Base-by-base conservation (phyloP, 768 basidiomycete genomes). In the Tricholoma sp. region DNA sequence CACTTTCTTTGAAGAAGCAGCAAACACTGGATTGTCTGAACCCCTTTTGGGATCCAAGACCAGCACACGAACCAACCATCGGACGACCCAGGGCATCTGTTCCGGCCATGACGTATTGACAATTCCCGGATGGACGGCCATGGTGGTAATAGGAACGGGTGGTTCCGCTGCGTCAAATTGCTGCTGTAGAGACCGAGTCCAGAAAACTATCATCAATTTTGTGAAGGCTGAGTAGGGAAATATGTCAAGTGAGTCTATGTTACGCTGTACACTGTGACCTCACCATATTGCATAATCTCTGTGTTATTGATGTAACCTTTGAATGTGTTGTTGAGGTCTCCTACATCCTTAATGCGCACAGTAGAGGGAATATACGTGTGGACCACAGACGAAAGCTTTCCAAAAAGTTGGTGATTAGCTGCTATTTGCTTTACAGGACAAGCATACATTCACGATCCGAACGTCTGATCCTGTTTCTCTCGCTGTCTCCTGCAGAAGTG, bases 391-490 rank as follows among this genome's bases (percentile, higher is more conserved):
- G 69, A 50, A 10, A 77, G 58, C 76, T 79, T 29, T 42, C 6
- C 31, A 2, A 17, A 24, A 54, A 18, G 2, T 56, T 10, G 33
- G 48, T 24, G 13, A 42, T 36, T 6, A 18, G 12, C 9, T 31
- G 24, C 24, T 11, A 57, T 31, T 15, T 17, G 7, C 11, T 5
- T 8, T 2, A n/a, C 13, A 9, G 10, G 29, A 6, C 17, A 42
- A 36, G 68, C 79, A 41, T 57, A 85, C 85, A 54, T 80, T 77
- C 9, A 86, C 74, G 12, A 88, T 74, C 15, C 86, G 79, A 48
- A 86, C 85, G 56, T 88, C 86, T 0, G 81, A 74, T 20, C 69
- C 69, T 0, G 74, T 68, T 47, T 75, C 66, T 13, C 71, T 59
- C 0, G 82, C 78, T 0, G 86, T 86, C 53, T 71, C 66, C 37